Conservation (phyloP, 345 rosid genomes). For the Melaleuca alternifolia region DNA sequence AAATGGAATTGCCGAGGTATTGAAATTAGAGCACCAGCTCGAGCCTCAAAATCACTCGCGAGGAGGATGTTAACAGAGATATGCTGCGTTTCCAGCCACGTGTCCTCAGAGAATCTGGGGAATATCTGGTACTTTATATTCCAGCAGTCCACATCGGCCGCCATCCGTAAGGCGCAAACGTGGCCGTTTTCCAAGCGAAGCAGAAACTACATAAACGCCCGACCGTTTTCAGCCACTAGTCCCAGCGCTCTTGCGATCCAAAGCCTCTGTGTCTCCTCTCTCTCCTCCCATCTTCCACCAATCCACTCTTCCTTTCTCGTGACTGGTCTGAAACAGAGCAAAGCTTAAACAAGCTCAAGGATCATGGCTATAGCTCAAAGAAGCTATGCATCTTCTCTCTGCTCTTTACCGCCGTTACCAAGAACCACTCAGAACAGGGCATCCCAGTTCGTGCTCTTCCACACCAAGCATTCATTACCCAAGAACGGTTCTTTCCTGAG, state of each 20-base stretch:
- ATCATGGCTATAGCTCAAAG: constrained; percentile 53
- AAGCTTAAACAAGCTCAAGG: neutral
- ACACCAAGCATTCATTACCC: neutral
- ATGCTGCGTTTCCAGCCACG: neutral
- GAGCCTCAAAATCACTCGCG: neutral
- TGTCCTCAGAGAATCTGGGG: neutral
- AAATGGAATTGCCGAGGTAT: neutral
- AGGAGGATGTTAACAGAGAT: neutral
- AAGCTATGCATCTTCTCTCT: constrained; percentile 32
- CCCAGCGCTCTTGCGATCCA: constrained; percentile 15
- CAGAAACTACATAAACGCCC: neutral
- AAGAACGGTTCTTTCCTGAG: constrained; percentile 12
- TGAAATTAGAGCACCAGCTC: neutral
- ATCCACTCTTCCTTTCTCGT: neutral
- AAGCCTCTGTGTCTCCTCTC: neutral
- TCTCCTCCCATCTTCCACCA: neutral
- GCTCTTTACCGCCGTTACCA: constrained; percentile 38
- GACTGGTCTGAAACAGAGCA: neutral
- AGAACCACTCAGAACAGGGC: constrained; percentile 24
- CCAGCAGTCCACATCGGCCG: neutral
- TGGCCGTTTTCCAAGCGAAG: neutral
- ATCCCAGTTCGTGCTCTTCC: neutral
- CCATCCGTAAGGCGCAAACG: neutral
- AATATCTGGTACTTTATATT: neutral
- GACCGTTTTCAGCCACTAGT: constrained; percentile 23